Base-by-base conservation (phyloP, 108 stramenopile genomes). In the Asterionellopsis glacialis region DNA sequence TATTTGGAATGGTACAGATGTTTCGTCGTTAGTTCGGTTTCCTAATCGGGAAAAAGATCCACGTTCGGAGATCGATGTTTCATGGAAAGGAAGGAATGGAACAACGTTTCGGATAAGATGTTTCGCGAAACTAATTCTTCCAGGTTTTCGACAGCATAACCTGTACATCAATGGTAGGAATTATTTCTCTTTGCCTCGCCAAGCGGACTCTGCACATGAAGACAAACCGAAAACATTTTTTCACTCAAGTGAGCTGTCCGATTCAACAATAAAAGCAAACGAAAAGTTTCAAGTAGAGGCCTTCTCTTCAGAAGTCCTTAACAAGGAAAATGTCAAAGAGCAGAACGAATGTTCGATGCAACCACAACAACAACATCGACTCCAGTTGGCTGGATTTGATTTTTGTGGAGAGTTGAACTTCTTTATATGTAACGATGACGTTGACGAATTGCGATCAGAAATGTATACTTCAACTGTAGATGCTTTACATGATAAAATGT, bases 141-240 rank as follows among this genome's bases (percentile, higher is more conserved):
- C 61, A 0, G 69, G 52, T 49, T 64, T 55, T 50, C 69, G 69
- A 18, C 84, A 87, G 59, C 88, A 88, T 63, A 83, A 92, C 52
- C 61, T 92, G 27, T 66, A 68, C 16, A 65, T 92, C 4, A 77
- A 92, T 49, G 90, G 81, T 0, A 26, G 72, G 40, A 75, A 74
- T 54, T 79, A 73, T 57, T 81, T 74, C 51, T 44, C 50, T 27
- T 65, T 87, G 67, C 82, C 84, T 7, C 82, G 64, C 21, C 33
- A 83, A 39, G 77, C 59, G 41, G 82, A 87, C 33, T 33, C 7
- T 5, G 33, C 33, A 7, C 5, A 33, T 7, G 33, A 33, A 33
- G 33, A 2, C 2, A 33, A 33, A 33, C 33, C 33, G 33, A 33
- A 5, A 2, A 2, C 33, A 7, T 33, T 7, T 33, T 7, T 7